Evolutionary conservation across 192 early-diverging fungal genomes (phyloP).

Genomic region (Umbelopsis sp.): DNA sequence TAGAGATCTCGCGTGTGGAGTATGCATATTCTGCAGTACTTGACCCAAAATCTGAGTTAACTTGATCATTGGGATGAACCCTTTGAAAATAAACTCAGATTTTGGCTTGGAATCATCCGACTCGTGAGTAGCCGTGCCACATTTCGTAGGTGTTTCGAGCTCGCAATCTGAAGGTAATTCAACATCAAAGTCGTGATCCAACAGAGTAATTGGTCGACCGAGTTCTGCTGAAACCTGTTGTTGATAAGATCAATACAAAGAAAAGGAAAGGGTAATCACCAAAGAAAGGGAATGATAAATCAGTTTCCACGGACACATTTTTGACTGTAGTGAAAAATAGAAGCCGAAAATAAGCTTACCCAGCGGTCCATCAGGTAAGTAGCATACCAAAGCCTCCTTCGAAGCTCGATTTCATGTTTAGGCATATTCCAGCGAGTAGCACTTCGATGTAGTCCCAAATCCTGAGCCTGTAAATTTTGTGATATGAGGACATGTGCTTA

Average conservation of each 20-base stretch:
- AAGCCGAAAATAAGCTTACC: slow-evolving; percentile 18
- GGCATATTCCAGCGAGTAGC: slow-evolving; percentile 51
- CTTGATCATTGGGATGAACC: slow-evolving; percentile 24
- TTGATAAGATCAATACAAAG: no score
- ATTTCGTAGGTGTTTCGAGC: background rate
- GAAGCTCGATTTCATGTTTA: slow-evolving; percentile 56
- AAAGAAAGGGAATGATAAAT: no score
- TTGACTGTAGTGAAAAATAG: background rate
- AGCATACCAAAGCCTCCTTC: slow-evolving; percentile 78
- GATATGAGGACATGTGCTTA: slow-evolving; percentile 63
- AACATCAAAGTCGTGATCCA: slow-evolving; percentile 44
- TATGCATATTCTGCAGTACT: slow-evolving; percentile 30
- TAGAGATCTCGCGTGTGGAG: slow-evolving; percentile 17
- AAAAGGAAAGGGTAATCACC: no score
- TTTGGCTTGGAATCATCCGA: background rate
- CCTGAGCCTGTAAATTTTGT: slow-evolving; percentile 56
- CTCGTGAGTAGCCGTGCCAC: background rate
- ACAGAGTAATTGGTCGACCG: slow-evolving; percentile 43
- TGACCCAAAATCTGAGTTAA: slow-evolving; percentile 35
- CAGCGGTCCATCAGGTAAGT: slow-evolving; percentile 71
- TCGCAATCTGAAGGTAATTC: slow-evolving; percentile 32
- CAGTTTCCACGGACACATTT: no score
- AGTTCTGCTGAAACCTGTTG: slow-evolving; percentile 33
- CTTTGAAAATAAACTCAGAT: slow-evolving; percentile 3
- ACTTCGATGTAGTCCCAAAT: slow-evolving; percentile 75